Base-by-base conservation (phyloP, 176 grass and related monocot species). In the Cocos nucifera region DNA sequence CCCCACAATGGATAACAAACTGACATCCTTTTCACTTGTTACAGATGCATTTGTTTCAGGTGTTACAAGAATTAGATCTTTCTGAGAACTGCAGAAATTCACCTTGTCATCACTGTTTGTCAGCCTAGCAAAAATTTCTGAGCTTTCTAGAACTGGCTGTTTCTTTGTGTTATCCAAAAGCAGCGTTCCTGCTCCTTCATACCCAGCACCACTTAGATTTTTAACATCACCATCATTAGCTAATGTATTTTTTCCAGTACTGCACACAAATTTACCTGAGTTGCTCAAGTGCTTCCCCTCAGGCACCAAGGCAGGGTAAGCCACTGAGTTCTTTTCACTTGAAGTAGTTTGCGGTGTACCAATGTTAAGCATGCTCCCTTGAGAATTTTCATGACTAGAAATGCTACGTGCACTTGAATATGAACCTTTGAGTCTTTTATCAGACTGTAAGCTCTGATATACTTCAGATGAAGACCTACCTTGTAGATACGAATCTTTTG, bases 31-130 rank as follows among this genome's bases (percentile, higher is more conserved):
- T 65, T 79, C 60, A 29, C 29, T 70, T 56, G 61, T 50, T 54
- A 68, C 28, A 9, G 77, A 79, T 26, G 78, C 56, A 79, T 74
- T 81, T 63, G 61, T 57, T 51, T 79, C 79, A n/a, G 54, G 67
- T 71, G 70, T 71, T 70, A 73, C 28, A 6, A 59, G 49, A 53
- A 54, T 52, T 54, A 63, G 71, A 81, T 86, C 79, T 56, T 74
- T 86, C 66, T 78, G 69, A 60, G 52, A 67, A 67, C 80, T 60
- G 53, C 65, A 73, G 0, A 54, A 73, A 75, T 59, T 79, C 64
- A 55, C 26, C 62, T 79, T 78, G 44, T 51, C 76, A 58, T 86
- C 61, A 18, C 71, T 65, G 48, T 48, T 53, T 39, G 64, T 78
- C 61, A 75, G 71, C 53, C 80, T 79, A 19, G 29, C 53, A 30